phyloP scores from a whole-genome alignment of 176 grass and related monocot genomes.

The Chloris gayana region DNA sequence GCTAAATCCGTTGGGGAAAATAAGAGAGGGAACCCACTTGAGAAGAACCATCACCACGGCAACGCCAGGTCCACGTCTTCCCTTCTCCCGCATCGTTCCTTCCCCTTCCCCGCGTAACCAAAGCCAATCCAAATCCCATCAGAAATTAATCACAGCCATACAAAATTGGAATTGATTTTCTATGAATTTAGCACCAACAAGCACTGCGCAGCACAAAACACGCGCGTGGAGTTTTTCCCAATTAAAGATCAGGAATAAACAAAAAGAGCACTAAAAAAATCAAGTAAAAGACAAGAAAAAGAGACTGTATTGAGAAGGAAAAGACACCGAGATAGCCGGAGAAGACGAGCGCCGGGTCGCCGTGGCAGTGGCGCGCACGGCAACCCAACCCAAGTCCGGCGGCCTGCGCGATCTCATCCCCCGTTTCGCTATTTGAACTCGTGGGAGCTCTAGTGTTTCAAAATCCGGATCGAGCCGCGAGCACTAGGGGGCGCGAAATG shows the following conservation, averaged over 20 bases:
- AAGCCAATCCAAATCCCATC: slow-evolving; percentile 37
- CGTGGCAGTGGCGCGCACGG: slow-evolving; percentile 43
- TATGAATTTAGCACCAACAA: not conserved
- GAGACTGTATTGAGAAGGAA: not conserved
- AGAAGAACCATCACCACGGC: not conserved
- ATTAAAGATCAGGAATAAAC: not conserved
- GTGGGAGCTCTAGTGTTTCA: not conserved
- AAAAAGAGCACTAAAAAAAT: not conserved
- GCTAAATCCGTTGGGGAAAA: no score
- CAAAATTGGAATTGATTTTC: slow-evolving; percentile 1
- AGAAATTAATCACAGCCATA: slow-evolving; percentile 34
- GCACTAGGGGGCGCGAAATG: not conserved
- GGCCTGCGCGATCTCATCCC: not conserved
- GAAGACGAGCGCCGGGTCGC: not conserved
- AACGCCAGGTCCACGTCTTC: slow-evolving; percentile 9
- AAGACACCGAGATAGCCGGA: slow-evolving; percentile 26
- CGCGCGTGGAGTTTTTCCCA: slow-evolving; percentile 4
- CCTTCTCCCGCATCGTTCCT: not conserved
- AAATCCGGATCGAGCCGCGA: slow-evolving; percentile 18
- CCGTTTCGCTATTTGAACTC: not conserved
- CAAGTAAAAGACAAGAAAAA: not conserved
- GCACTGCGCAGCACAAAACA: not conserved
- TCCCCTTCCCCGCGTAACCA: slow-evolving; percentile 22
- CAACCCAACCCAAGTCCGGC: slow-evolving; percentile 37
- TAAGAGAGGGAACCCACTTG: no score